Conservation (phyloP, 1,284 basidiomycete genomes). For the Moesziomyces antarcticus region DNA sequence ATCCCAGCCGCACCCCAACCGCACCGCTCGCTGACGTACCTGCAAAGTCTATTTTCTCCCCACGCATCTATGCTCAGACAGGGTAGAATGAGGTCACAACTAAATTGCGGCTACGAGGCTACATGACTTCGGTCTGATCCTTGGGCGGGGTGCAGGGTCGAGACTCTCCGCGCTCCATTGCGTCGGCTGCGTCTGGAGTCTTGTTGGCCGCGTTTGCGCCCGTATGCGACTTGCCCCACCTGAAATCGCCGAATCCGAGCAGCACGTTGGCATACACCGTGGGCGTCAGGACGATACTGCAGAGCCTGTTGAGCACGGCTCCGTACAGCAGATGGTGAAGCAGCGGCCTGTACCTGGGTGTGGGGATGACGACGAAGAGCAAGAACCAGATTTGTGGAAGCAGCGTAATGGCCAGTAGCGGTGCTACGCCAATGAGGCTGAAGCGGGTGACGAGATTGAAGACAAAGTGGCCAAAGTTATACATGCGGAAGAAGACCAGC, state of each 20-base stretch:
- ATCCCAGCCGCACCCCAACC: too few species aligned
- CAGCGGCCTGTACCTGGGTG: conserved; percentile 16
- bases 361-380: conserved; percentile 17
- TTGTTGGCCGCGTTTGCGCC: conserved; percentile 18
- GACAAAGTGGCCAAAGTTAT: conserved; percentile 33
- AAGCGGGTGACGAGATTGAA: conserved; percentile 28
- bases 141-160: conserved; percentile 14
- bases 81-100: too few species aligned
- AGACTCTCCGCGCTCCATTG: conserved; percentile 15
- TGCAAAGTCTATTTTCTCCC: too few species aligned
- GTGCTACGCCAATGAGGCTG: conserved; percentile 14
- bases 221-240: conserved; percentile 30
- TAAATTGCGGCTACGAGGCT: too few species aligned
- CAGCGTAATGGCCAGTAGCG: conserved; percentile 26
- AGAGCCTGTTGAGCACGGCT: conserved; percentile 17
- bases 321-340: conserved; percentile 25
- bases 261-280: conserved; percentile 34
- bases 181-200: conserved; percentile 1
- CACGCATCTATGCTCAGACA: too few species aligned
- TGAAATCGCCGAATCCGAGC: conserved; percentile 28
- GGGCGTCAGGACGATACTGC: conserved; percentile 25
- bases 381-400: conserved; percentile 38
- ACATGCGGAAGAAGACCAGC: conserved; percentile 30
- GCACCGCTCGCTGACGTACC: too few species aligned
- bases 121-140: conserved; percentile 20